Conservation (phyloP, 345 rosid species). For the Linum lewisii region DNA sequence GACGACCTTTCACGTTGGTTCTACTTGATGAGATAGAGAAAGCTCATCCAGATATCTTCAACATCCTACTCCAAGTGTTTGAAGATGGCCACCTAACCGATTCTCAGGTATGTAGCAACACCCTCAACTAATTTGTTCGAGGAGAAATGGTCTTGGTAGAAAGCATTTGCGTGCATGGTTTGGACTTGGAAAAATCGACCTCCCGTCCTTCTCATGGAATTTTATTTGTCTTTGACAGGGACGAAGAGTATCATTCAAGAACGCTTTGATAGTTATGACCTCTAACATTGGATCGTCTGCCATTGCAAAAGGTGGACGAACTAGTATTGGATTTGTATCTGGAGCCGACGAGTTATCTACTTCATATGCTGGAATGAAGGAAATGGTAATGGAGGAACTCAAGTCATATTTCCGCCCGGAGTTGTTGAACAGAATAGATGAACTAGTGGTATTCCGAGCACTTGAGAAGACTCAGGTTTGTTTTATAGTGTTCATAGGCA, state of each 20-base stretch:
- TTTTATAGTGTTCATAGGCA: background rate
- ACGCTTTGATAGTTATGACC: slow-evolving; percentile 89
- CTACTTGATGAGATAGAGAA: slow-evolving; percentile 44
- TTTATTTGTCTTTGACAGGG: slow-evolving; percentile 40
- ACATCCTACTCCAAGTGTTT: slow-evolving; percentile 89
- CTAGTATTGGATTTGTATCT: slow-evolving; percentile 53
- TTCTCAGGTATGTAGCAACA: slow-evolving; percentile 55
- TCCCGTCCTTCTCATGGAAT: slow-evolving; percentile 6
- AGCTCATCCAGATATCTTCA: slow-evolving; percentile 84
- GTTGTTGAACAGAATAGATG: slow-evolving; percentile 90
- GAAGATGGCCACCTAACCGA: slow-evolving; percentile 98
- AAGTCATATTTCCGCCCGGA: slow-evolving; percentile 89
- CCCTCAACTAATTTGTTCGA: no score
- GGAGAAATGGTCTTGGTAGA: no score
- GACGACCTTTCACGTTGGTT: slow-evolving; percentile 76
- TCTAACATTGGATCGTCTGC: slow-evolving; percentile 86
- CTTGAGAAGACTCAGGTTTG: slow-evolving; percentile 87
- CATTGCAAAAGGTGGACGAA: slow-evolving; percentile 82
- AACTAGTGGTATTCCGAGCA: slow-evolving; percentile 78
- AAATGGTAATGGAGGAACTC: slow-evolving; percentile 74
- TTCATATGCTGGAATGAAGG: slow-evolving; percentile 69
- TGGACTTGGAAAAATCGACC: no score
- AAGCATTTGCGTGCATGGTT: no score
- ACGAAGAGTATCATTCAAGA: slow-evolving; percentile 85
- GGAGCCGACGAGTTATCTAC: slow-evolving; percentile 36